phyloP scores from a whole-genome alignment of 805 yeast species.

The Kregervanrija delftensis region DNA sequence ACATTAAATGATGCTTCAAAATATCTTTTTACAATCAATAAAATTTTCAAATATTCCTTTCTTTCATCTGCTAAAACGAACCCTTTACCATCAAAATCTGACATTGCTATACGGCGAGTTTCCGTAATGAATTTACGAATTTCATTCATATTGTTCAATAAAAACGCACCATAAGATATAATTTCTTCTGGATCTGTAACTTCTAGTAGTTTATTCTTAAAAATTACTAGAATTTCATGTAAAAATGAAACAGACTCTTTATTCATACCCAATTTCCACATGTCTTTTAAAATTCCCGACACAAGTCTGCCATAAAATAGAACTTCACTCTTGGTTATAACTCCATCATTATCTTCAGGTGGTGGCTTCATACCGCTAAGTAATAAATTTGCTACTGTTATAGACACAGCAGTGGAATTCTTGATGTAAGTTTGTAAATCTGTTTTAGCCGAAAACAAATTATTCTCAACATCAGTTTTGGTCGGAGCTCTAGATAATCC shows the following conservation, averaged over 20 bases:
- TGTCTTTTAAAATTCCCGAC: slow-evolving; percentile 81
- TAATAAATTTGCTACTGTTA: slow-evolving; percentile 78
- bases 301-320: slow-evolving; percentile 92
- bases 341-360: slow-evolving; percentile 73
- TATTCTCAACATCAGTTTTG: slow-evolving; percentile 10
- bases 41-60: slow-evolving; percentile 8
- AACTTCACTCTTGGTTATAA: slow-evolving; percentile 77
- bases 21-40: slow-evolving; percentile 11
- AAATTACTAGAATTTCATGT: slow-evolving; percentile 78
- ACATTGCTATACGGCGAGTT: slow-evolving; percentile 7
- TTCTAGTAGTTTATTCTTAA: slow-evolving; percentile 46
- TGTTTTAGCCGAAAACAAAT: slow-evolving; percentile 62
- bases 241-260: slow-evolving; percentile 85
- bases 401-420: slow-evolving; percentile 62
- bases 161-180: slow-evolving; percentile 9
- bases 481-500: too few species aligned
- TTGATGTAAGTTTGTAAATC: slow-evolving; percentile 65
- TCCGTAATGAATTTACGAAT: slow-evolving; percentile 5
- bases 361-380: slow-evolving; percentile 80
- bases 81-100: slow-evolving; percentile 4
- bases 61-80: slow-evolving; percentile 6
- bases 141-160: slow-evolving; percentile 9
- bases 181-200: slow-evolving; percentile 4
- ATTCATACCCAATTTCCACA: slow-evolving; percentile 95
- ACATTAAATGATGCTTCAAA: slow-evolving; percentile 12